Base-by-base conservation (phyloP, 805 yeast genomes). In the Candida glaebosa region DNA sequence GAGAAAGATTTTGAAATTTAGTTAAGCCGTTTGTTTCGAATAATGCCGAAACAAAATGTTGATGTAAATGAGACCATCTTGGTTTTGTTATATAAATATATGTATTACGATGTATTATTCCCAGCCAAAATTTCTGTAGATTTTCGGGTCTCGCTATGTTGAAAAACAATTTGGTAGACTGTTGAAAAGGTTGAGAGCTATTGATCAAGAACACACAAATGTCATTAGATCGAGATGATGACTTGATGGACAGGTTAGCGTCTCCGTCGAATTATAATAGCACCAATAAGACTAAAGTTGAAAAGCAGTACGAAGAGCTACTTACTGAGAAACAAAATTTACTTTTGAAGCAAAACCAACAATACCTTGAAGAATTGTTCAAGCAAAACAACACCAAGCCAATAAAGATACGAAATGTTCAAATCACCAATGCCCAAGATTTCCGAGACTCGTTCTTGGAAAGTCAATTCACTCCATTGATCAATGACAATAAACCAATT, bases 391-490 rank as follows among this genome's bases (percentile, higher is more conserved):
- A 58, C 19, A 52, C 61, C n/a, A 52, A 47, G 33, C 80, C 83
- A 0, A 66, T 77, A 2, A 53, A 57, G 18, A 53, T 80, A 3
- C 54, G 63, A 12, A 65, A 67, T 30, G 73, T 78, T 7, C 76
- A 75, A 44, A 57, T 80, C 7, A 62, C 71, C 36, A 81, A 81
- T 18, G 61, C 73, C 4, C 71, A 73, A 22, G 58, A 60, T 10
- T 76, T 73, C 45, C 57, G 84, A 28, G 67, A 67, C 40, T 25
- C 60, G 0, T 81, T 79, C 52, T 45, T 80, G 3, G 52, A 58
- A 10, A 49, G 60, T 4, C 85, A 79, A 48, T 52, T 81, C 18
- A 52, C 56, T 15, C 81, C 84, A 1, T 53, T 81, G 34, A 51
- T 74, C 18, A 48, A 52, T 6, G 45, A 55, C 18, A 63, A 71